phyloP scores from a whole-genome alignment of 1,139 yeast species.

The Yamadazyma oceani region DNA sequence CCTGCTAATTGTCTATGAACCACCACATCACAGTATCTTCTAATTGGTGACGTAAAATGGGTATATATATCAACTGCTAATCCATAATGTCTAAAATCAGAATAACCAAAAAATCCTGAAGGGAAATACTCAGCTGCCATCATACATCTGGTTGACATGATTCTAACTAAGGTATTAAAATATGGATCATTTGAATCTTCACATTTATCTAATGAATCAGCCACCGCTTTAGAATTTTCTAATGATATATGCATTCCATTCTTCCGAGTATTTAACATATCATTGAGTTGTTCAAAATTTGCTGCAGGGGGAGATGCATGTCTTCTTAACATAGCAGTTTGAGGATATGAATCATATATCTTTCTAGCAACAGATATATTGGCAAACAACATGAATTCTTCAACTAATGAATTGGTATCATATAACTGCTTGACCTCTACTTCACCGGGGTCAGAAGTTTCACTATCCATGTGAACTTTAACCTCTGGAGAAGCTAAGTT shows the following conservation, averaged over 20 bases:
- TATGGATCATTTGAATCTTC: constrained; percentile 80
- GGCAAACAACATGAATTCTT: constrained; percentile 97
- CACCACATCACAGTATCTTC: constrained; percentile 96
- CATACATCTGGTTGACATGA: constrained; percentile 99
- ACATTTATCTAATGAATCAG: constrained; percentile 90
- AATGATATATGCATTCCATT: constrained; percentile 70
- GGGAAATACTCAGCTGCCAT: constrained; percentile 98
- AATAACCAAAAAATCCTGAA: constrained; percentile 85
- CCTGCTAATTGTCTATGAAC: constrained; percentile 98
- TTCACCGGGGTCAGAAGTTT: constrained; percentile 94
- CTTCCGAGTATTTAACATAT: constrained; percentile 83
- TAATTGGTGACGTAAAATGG: constrained; percentile 97
- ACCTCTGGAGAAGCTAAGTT: constrained; percentile 98
- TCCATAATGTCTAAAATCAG: constrained; percentile 97
- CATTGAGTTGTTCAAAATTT: constrained; percentile 85
- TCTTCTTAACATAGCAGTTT: constrained; percentile 96
- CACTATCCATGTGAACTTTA: constrained; percentile 94
- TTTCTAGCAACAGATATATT: constrained; percentile 94
- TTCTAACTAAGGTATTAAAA: constrained; percentile 90
- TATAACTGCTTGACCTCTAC: constrained; percentile 86
- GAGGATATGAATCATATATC: constrained; percentile 91
- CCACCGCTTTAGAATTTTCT: constrained; percentile 87
- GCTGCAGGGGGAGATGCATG: constrained; percentile 96
- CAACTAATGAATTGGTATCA: constrained; percentile 94
- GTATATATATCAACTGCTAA: constrained; percentile 96